Base-by-base conservation (phyloP, 148 eudicot genomes). In the Vaccinium darrowii region DNA sequence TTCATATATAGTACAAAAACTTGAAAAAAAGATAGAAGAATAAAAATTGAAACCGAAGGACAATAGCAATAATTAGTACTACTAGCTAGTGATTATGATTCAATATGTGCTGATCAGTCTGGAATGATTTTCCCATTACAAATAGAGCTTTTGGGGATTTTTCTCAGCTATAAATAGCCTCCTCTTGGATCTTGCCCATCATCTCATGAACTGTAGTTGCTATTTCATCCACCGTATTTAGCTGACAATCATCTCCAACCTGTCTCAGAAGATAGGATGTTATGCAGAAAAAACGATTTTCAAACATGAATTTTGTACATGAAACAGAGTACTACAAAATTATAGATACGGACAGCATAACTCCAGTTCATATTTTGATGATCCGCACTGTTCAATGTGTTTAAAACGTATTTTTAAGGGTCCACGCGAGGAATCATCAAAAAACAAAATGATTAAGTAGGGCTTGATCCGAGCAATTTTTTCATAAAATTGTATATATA, bases 181-280 rank as follows among this genome's bases (percentile, higher is more conserved):
- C 86, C 54, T 84, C 75, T 80, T 87, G 88, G 53, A 91, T 90
- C 75, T 80, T 84, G 16, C 47, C 81, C 83, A 92, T 72, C 88
- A 91, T 83, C 62, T 91, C 85, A 82, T 91, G 89, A 23, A 91
- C 88, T 52, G 90, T 81, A 1, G 84, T 85, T 12, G 92, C 92
- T 18, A 92, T 88, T 33, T 90, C 93, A 84, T 89, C 84, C 60
- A 86, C 90, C 9, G 93, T 88, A 78, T 72, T 87, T 56, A 91
- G 82, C 56, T 88, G 90, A 77, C 92, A 91, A 14, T 86, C 89
- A 60, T 90, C 91, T 71, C 90, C 95, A 30, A 90, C 88, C 93
- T 91, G 86, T 82, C 77, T 25, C 52, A 49, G 57, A 33, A 3
- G 16, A 71, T 43, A 5, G 5, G 47, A 43, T 43, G 47, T 43